These are phyloP conservation scores for Auricularia auricula-judae DNA, from an alignment of 768 basidiomycete species.

Conservation along the genomic window DNA sequence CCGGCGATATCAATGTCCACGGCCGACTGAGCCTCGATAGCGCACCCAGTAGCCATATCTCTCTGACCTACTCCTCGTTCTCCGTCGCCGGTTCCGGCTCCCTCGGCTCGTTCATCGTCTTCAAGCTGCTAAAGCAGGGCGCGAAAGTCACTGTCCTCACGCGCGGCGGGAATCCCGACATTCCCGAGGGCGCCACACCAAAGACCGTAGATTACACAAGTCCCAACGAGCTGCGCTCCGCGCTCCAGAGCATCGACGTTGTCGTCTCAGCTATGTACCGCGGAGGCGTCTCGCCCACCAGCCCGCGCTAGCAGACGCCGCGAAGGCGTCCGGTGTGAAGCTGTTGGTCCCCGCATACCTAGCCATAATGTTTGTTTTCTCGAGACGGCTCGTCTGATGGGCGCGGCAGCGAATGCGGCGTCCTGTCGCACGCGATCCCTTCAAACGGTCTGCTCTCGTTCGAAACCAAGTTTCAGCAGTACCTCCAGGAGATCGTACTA, in stretches of 20 bases:
- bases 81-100: conserved; percentile 4
- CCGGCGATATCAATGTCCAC: too few relatives aligned
- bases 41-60: too few relatives aligned
- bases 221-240: neutral
- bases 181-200: neutral
- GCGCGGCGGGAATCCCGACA: neutral
- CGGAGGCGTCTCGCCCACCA: conserved; percentile 5
- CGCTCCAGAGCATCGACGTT: neutral
- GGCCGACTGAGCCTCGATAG: too few relatives aligned
- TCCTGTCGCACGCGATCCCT: neutral
- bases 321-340: conserved; percentile 17
- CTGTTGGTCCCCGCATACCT: conserved; percentile 18
- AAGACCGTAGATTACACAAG: neutral
- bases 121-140: conserved; percentile 5
- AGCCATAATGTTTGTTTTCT: neutral
- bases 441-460: neutral
- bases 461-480: neutral
- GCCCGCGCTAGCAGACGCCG: conserved; percentile 10
- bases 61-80: conserved; percentile 4
- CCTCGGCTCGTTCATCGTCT: conserved; percentile 3
- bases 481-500: conserved; percentile 4
- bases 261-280: neutral
- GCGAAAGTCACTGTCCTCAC: neutral
- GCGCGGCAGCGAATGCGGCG: neutral
- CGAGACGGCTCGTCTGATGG: neutral